Conservation (phyloP, 371 early-diverging fungal species). For the Gilbertella persicaria region DNA sequence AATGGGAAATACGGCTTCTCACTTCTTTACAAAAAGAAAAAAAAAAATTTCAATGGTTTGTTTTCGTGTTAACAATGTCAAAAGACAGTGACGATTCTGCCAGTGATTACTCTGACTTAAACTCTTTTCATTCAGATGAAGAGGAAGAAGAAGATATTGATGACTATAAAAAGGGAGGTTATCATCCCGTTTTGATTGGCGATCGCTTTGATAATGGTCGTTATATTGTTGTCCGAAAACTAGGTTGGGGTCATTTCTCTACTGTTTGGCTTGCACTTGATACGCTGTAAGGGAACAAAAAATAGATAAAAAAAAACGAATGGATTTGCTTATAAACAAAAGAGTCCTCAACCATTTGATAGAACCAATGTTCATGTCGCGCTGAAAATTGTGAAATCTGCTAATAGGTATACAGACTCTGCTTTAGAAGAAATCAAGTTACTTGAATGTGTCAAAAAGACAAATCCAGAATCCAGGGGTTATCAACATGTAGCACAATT, state of each 20-base stretch:
- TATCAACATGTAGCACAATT: slow-evolving; percentile 79
- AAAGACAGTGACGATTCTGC: slow-evolving; percentile 19
- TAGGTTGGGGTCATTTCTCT: slow-evolving; percentile 98
- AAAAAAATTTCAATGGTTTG: too few species aligned
- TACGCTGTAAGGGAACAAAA: slow-evolving; percentile 49
- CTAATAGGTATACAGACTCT: slow-evolving; percentile 92
- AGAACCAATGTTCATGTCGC: slow-evolving; percentile 82
- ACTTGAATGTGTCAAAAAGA: slow-evolving; percentile 71
- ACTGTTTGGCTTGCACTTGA: slow-evolving; percentile 96
- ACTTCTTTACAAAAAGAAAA: not conserved
- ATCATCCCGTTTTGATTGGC: slow-evolving; percentile 88
- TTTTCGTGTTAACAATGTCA: slow-evolving; percentile 6
- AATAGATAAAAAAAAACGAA: not conserved
- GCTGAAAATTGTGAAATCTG: slow-evolving; percentile 95
- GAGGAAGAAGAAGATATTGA: slow-evolving; percentile 93
- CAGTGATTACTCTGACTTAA: slow-evolving; percentile 26
- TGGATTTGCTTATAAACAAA: not conserved
- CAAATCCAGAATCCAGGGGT: slow-evolving; percentile 62
- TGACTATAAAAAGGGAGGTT: slow-evolving; percentile 92
- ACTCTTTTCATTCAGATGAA: slow-evolving; percentile 55
- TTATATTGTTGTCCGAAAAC: slow-evolving; percentile 85
- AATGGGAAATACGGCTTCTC: not conserved
- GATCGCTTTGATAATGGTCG: slow-evolving; percentile 81
- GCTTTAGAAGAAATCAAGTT: slow-evolving; percentile 95
- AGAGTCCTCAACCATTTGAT: not conserved